These are phyloP conservation scores for Cutaneotrichosporon mucoides DNA, from an alignment of 1,284 basidiomycete species.

Conservation along the genomic window DNA sequence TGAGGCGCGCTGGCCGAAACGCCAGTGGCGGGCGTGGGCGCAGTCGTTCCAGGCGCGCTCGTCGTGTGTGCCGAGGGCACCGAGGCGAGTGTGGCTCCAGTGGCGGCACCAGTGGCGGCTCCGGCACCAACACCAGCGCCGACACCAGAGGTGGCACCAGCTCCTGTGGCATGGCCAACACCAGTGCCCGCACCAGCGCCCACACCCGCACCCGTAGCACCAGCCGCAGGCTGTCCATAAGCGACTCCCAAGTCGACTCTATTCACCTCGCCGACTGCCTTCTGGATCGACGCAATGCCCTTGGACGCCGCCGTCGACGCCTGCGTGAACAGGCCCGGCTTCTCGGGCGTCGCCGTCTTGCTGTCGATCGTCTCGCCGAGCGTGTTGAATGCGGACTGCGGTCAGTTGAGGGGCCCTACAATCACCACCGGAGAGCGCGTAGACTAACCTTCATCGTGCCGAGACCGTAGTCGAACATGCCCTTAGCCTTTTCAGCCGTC, in stretches of 20 bases:
- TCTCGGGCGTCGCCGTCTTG: constrained; percentile 39
- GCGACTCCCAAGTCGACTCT: constrained; percentile 7
- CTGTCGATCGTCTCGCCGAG: constrained; percentile 42
- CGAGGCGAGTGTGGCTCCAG: too few species aligned
- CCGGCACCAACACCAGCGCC: too few species aligned
- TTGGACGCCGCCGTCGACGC: constrained; percentile 32
- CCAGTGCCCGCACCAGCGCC: too few species aligned
- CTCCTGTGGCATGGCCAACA: too few species aligned
- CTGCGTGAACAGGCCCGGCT: constrained; percentile 46
- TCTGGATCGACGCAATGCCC: constrained; percentile 31
- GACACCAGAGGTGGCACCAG: too few species aligned
- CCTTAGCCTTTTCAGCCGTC: constrained; percentile 26
- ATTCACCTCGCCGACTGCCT: constrained; percentile 5
- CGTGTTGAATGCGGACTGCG: constrained; percentile 35
- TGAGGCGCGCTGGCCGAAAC: constrained; percentile 2
- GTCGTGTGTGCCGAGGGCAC: too few species aligned
- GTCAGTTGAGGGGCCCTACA: background rate
- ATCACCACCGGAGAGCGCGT: too few species aligned
- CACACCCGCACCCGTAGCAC: background rate
- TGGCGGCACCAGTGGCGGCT: too few species aligned
- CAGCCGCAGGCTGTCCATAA: background rate
- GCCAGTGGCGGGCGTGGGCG: background rate
- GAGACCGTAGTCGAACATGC: constrained; percentile 31
- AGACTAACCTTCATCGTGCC: constrained; percentile 27
- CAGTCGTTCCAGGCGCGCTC: background rate